Conservation (phyloP, 108 stramenopile species). For the Skeletonema grethae region DNA sequence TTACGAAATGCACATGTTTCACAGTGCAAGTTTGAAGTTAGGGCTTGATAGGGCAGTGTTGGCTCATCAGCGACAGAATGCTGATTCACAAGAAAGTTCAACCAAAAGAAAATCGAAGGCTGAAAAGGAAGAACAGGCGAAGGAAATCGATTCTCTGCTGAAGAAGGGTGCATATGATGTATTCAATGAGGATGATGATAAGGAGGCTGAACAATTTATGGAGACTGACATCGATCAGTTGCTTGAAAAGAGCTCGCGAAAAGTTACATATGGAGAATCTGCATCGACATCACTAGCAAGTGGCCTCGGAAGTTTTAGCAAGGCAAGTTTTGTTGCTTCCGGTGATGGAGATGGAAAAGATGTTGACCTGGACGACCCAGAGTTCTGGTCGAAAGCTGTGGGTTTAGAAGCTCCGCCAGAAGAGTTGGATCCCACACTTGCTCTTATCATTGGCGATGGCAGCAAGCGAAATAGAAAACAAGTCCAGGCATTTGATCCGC, state of each 20-base stretch:
- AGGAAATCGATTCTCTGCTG: conserved; percentile 79
- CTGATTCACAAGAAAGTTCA: conserved; percentile 48
- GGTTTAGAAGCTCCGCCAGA: conserved; percentile 80
- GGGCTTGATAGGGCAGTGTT: conserved; percentile 96
- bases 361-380: conserved; percentile 92
- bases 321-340: conserved; percentile 89
- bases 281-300: conserved; percentile 59
- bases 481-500: conserved; percentile 79
- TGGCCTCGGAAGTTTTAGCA: conserved; percentile 86
- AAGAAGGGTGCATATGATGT: conserved; percentile 91
- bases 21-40: conserved; percentile 94
- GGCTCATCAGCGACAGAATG: conserved; percentile 80
- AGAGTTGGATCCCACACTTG: conserved; percentile 60
- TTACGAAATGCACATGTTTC: conserved; percentile 99
- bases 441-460: conserved; percentile 76
- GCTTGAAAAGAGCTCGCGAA: conserved; percentile 77
- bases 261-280: conserved; percentile 75
- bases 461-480: conserved; percentile 80
- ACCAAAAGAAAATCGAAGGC: conserved; percentile 59
- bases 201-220: conserved; percentile 84
- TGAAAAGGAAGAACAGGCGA: conserved; percentile 74
- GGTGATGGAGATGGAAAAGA: conserved; percentile 80
- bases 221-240: conserved; percentile 90
- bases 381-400: conserved; percentile 91
- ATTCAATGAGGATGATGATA: conserved; percentile 81